A percentile compares a stretch with the other conserved stretches of the same genome.
These are phyloP conservation scores for Aspergillus mulundensis DNA, from an alignment of 495 filamentous ascomycete species.

Conservation along the genomic window DNA sequence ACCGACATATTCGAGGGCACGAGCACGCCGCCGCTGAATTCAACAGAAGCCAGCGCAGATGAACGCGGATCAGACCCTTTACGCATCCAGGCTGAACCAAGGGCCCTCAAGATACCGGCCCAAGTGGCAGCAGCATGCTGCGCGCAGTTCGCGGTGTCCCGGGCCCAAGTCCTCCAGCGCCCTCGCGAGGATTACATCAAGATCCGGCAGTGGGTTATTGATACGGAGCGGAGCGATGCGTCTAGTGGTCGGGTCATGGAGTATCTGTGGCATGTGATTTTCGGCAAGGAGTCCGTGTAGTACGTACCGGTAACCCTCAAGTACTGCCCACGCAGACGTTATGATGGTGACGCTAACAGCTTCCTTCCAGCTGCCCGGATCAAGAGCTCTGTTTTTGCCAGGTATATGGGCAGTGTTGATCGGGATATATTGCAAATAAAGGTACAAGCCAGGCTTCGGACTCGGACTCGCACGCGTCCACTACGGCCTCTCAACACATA, in stretches of 20 bases:
- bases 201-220: constrained; percentile 64
- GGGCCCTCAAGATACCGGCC: constrained; percentile 28
- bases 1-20: constrained; percentile 51
- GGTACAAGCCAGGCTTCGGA: too few relatives aligned
- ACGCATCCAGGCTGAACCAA: not conserved
- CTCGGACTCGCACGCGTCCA: too few relatives aligned
- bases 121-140: constrained; percentile 52
- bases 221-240: constrained; percentile 55
- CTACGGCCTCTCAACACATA: too few relatives aligned
- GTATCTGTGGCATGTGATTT: constrained; percentile 70
- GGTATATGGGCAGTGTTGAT: constrained; percentile 44
- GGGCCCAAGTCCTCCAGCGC: constrained; percentile 48
- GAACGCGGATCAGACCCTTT: not conserved
- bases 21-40: constrained; percentile 46
- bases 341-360: not conserved
- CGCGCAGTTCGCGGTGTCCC: constrained; percentile 63
- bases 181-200: constrained; percentile 56
- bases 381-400: constrained; percentile 47
- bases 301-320: constrained; percentile 31
- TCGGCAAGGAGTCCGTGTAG: constrained; percentile 47
- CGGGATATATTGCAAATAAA: too few relatives aligned
- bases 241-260: constrained; percentile 69
- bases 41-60: constrained; percentile 21
- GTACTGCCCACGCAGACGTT: not conserved
- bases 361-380: constrained; percentile 39